phyloP scores from a whole-genome alignment of 805 yeast genomes.

The Myxozyma lipomycoides region DNA sequence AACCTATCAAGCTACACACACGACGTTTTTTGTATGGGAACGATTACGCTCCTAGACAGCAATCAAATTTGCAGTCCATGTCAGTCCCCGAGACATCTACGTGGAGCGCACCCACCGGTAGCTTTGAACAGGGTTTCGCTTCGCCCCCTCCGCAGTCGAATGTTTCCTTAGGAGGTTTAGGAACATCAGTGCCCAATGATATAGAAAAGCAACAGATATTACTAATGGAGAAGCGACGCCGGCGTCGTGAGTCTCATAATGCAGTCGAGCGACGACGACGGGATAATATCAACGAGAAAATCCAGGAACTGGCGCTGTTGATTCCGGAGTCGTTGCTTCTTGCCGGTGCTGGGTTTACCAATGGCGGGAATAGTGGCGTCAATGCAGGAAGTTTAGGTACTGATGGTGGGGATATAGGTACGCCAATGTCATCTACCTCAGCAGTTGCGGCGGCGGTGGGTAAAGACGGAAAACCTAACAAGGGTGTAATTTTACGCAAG shows the following conservation, averaged over 20 bases:
- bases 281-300: conserved; percentile 83
- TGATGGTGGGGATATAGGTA: conserved; percentile 11
- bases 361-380: conserved; percentile 8
- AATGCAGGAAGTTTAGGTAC: conserved; percentile 24
- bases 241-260: conserved; percentile 86
- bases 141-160: conserved; percentile 15
- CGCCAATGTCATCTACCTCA: conserved; percentile 9
- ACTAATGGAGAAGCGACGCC: conserved; percentile 44
- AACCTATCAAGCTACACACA: conserved; percentile 25
- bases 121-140: conserved; percentile 16
- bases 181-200: background rate
- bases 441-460: conserved; percentile 27
- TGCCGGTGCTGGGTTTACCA: conserved; percentile 14
- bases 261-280: conserved; percentile 92
- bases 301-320: conserved; percentile 73
- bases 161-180: background rate
- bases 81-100: conserved; percentile 20
- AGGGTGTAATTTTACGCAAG: conserved; percentile 68
- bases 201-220: conserved; percentile 22
- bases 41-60: conserved; percentile 23
- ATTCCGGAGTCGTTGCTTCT: conserved; percentile 54
- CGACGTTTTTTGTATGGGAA: conserved; percentile 32
- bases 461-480: conserved; percentile 70
- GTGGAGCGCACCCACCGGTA: conserved; percentile 17
- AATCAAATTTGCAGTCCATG: conserved; percentile 18